Evolutionary conservation across 2,329 filamentous ascomycete genomes (phyloP), one percentile per base, ranked within the genome.

Genomic region (Xylariales sp.): DNA sequence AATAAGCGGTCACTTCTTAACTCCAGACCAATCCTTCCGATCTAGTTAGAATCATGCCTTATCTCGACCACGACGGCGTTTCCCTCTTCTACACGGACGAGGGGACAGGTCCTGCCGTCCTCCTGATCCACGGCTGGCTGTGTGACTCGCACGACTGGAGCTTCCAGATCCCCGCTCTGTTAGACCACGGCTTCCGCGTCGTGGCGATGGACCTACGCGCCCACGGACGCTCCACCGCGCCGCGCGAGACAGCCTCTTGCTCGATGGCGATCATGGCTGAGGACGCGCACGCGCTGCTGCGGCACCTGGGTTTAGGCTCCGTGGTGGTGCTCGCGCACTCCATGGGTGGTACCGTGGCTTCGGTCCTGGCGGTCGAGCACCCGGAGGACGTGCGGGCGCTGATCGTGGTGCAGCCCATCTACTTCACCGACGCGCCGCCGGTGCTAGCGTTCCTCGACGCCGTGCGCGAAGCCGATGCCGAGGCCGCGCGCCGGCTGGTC

Each of bases 261-360:
- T 21, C 29, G n/a, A 29, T 37, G 7, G 3, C 28, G 17, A 40
- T 37, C 12, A 12, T 42, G 30, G 30, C 30, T 29, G 28, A 14
- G 5, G 40, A 42, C n/a, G 40, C 36, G 16, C 27, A 17, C 15
- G 40, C 30, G 13, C 24, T 42, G 10, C 29, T 38, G 4, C 18
- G 8, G 6, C 37, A 40, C 16, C 23, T 40, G 17, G 37, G 30
- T 5, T 21, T 40, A 14, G 5, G 27, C 11, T n/a, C 18, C n/a
- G 36, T 37, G 18, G 32, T 42, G 17, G 19, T 40, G 30, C 17
- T 42, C n/a, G 40, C 30, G 16, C 40, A 42, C 25, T 40, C 37
- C 36, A 31, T 42, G 10, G 40, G 37, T 28, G 24, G 24, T 6
- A 12, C 31, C 14, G 37, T 42, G 11, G 37, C 25, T 5, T 15